A percentile compares a stretch with the other conserved stretches of the same genome.
Evolutionary conservation across 179 eudicot species (phyloP).

Genomic region (Spergularia azorica): DNA sequence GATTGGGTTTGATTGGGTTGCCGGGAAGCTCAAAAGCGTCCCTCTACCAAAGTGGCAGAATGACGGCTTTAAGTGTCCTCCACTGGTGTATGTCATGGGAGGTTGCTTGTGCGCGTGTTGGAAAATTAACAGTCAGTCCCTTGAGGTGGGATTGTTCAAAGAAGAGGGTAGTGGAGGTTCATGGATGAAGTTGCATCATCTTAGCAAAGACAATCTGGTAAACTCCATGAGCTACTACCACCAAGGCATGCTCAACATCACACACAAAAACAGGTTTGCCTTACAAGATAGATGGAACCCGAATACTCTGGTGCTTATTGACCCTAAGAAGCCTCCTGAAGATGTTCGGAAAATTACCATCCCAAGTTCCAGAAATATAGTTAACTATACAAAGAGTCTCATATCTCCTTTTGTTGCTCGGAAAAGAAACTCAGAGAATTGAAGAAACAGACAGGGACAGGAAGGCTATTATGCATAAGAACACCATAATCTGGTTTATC

Average conservation of each 20-base stretch:
- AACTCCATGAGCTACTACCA: background rate
- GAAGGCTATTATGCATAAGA: too few species aligned
- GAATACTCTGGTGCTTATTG: background rate
- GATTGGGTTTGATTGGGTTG: constrained; percentile 10
- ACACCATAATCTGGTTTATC: too few species aligned
- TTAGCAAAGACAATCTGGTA: background rate
- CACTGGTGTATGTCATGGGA: constrained; percentile 10
- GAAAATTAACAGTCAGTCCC: background rate
- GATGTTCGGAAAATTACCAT: background rate
- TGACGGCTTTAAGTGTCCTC: background rate
- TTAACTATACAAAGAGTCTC: background rate
- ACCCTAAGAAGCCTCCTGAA: constrained; percentile 7
- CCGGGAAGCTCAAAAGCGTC: background rate
- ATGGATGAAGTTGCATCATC: constrained; percentile 7
- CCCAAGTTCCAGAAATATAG: constrained; percentile 17
- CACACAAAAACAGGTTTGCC: background rate
- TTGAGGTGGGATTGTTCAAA: constrained; percentile 5
- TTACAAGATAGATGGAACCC: background rate
- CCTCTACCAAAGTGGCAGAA: background rate
- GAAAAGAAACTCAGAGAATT: too few species aligned
- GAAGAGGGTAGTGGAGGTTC: background rate
- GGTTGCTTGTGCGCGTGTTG: constrained; percentile 11
- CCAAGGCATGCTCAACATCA: constrained; percentile 8
- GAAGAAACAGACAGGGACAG: too few species aligned
- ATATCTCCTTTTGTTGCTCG: background rate